phyloP scores from a whole-genome alignment of 1,284 basidiomycete genomes.

The Sanghuangporus sanghuang region DNA sequence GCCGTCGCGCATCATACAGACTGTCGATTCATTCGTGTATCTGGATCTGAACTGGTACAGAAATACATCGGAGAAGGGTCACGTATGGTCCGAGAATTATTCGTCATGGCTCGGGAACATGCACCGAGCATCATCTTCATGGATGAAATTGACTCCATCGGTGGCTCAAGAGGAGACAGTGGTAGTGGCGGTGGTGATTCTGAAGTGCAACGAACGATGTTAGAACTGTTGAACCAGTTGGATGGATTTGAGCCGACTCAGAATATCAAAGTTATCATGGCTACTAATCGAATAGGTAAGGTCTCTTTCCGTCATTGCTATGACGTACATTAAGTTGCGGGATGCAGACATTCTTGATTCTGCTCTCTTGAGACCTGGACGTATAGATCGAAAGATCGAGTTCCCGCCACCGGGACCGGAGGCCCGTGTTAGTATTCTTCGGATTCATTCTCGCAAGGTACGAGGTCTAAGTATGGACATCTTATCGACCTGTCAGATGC shows the following conservation, averaged over 20 bases:
- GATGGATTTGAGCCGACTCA: constrained; percentile 98
- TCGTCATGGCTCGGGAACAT: constrained; percentile 98
- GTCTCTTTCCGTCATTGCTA: constrained; percentile 6
- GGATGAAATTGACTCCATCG: constrained; percentile 99
- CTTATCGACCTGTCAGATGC: neutral
- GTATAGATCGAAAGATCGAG: constrained; percentile 98
- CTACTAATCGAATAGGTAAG: constrained; percentile 92
- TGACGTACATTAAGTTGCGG: neutral
- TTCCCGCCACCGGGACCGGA: constrained; percentile 98
- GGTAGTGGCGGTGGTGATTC: constrained; percentile 90
- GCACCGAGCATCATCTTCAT: constrained; percentile 99
- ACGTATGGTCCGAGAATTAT: constrained; percentile 94
- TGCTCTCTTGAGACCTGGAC: constrained; percentile 90
- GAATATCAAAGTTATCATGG: constrained; percentile 99
- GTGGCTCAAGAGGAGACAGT: constrained; percentile 87
- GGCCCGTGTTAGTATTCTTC: constrained; percentile 93
- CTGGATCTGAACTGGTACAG: constrained; percentile 93
- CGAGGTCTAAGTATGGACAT: constrained; percentile 16
- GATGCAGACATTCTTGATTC: constrained; percentile 89
- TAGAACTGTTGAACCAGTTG: constrained; percentile 94
- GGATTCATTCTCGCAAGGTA: constrained; percentile 95
- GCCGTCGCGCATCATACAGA: constrained; percentile 98
- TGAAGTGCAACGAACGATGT: constrained; percentile 97
- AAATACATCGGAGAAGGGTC: constrained; percentile 99
- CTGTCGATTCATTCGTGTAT: constrained; percentile 97